Evolutionary conservation across 306 rosid species (phyloP), one percentile per base, ranked within the genome.

Genomic region (Lathyrus tuberosus): DNA sequence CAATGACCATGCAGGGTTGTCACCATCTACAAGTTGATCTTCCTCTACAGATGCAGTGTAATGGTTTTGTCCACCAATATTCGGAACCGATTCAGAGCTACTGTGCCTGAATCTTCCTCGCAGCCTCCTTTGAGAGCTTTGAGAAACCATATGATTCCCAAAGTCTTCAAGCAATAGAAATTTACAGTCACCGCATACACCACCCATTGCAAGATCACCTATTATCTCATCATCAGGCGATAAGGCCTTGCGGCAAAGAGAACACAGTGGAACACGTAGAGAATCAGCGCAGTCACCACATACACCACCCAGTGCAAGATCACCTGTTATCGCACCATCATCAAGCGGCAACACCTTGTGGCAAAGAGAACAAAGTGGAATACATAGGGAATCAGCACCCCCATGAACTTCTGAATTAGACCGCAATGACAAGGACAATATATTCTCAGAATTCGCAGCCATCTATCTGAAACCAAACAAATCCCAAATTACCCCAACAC

Each of bases 111-210:
- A 74, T 81, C 97, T 83, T 77, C 91, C 78, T 69, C 96, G 76
- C 13, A 62, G 74, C 24, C 85, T 60, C 62, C 77, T 81, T 65
- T 51, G 81, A 69, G 86, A 63, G 38, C 76, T 74, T 44, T 24
- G 89, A 12, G 52, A 3, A 58, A 24, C 40, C 7, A 53, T 11
- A 26, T 84, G 90, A 46, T 56, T 80, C 65, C 83, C 86, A 70
- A 71, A 66, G 77, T 88, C 96, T 80, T 95, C 99, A 17, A 86
- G 86, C 61, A 87, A 74, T 71, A 95, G 81, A 85, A 91, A 91
- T 66, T 91, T 89, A 84, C 97, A 95, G 71, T 95, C 97, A 43
- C 91, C 95, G 42, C 99, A 95, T 37, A 91, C 72, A 66, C 78
- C 63, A 43, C 64, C 41, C 2, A 69, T 65, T 65, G 76, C 73